Base-by-base conservation (phyloP, 768 basidiomycete species). In the Boletellus ananas region DNA sequence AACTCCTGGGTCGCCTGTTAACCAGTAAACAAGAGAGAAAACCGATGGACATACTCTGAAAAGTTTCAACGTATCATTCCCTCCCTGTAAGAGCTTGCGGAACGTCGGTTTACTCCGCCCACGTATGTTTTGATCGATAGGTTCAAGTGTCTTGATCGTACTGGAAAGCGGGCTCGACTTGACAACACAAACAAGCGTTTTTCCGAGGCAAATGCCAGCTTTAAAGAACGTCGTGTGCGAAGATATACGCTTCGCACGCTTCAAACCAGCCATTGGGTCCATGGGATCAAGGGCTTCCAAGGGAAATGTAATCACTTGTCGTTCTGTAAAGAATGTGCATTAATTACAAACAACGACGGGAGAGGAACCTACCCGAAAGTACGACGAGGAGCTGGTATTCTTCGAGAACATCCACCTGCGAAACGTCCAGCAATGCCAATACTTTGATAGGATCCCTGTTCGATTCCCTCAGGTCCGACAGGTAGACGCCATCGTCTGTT, bases 191-290 rank as follows among this genome's bases (percentile, higher is more conserved):
- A 99, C 93, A 11, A 99, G 79, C 16, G 90, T 90, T 51, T 85
- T 81, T 34, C 90, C 91, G 21, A 98, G 76, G 64, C 95, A 99
- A 38, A 86, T 80, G 0, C 96, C 96, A 9, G 91, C 87, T 70
- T 98, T 98, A 81, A 99, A 98, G 73, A 98, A 98, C 2, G 92
- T 87, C 0, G 94, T 98, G 67, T 97, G 94, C 0, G 92, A 88
- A 0, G 95, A 90, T 62, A 98, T 93, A 50, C 92, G 82, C 70
- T 96, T 96, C 2, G 92, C 94, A 11, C 94, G 84, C 70, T 93
- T 96, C 51, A 96, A 71, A 1, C 94, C 94, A 3, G 90, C 85
- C 68, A 87, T 80, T 0, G 95, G 93, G 62, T 99, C 96, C 60
- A 82, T 80, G 2, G 87, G 85, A 59, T 96, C 91, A 36, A 99